Evolutionary conservation across 2,329 filamentous ascomycete genomes (phyloP).

Genomic region (Paracorniculantispora psalliotae): DNA sequence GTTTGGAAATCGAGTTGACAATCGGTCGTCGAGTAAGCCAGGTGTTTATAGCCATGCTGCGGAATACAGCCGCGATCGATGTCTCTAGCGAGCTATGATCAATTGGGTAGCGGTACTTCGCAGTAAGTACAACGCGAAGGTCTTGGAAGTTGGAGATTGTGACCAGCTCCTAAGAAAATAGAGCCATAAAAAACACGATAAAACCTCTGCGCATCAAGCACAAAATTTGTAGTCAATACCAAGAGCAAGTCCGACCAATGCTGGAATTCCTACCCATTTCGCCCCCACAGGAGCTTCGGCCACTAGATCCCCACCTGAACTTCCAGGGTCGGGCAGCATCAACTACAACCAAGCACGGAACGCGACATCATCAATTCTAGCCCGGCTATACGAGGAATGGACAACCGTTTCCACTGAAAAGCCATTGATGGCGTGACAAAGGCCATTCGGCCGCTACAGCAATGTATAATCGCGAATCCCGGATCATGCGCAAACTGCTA

Average conservation of each 20-base stretch:
- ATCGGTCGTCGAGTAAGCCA: too few species aligned
- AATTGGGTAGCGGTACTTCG: not conserved
- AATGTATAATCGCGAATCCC: constrained; percentile 51
- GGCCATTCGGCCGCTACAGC: constrained; percentile 23
- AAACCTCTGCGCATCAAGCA: too few species aligned
- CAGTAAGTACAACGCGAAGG: not conserved
- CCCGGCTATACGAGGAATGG: constrained; percentile 5
- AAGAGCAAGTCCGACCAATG: too few species aligned
- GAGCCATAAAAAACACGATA: too few species aligned
- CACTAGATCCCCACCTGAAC: constrained; percentile 1
- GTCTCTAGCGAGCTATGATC: not conserved
- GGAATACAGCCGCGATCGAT: not conserved
- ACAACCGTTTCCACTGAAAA: not conserved
- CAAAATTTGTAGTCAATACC: too few species aligned
- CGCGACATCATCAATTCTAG: not conserved
- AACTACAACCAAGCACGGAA: not conserved
- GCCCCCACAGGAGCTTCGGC: constrained; percentile 5
- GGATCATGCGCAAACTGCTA: constrained; percentile 57
- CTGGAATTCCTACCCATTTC: not conserved
- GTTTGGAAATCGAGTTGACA: not conserved
- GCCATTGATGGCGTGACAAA: constrained; percentile 30
- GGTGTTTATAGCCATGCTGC: too few species aligned
- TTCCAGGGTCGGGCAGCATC: not conserved
- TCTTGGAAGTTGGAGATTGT: too few species aligned
- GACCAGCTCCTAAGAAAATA: too few species aligned